Conservation (phyloP, 1,284 basidiomycete species). For the Pholiota adiposa region DNA sequence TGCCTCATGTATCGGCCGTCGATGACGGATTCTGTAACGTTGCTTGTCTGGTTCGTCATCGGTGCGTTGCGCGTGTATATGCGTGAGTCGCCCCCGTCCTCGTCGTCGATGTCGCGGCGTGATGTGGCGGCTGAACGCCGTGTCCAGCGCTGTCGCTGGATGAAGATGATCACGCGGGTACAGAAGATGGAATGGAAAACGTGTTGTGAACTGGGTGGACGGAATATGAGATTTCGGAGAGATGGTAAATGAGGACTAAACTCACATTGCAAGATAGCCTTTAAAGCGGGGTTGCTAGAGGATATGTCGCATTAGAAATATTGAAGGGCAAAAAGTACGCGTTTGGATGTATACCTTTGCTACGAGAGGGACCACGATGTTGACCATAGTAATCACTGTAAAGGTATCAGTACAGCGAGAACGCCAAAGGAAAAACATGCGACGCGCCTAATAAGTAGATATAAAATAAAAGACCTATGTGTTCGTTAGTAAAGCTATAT, state of each 20-base stretch:
- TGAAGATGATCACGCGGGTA: constrained; percentile 44
- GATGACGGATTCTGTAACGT: not conserved
- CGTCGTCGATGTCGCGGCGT: constrained; percentile 17
- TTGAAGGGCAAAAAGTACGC: not conserved
- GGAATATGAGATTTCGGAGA: not conserved
- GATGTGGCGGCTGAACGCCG: constrained; percentile 22
- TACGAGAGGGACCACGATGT: constrained; percentile 41
- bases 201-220: constrained; percentile 41
- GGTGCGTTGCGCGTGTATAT: not conserved
- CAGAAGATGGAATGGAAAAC: constrained; percentile 47
- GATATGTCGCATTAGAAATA: not conserved
- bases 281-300: not conserved
- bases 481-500: not conserved
- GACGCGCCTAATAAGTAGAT: constrained; percentile 30
- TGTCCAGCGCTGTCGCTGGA: constrained; percentile 33
- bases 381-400: constrained; percentile 43
- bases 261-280: constrained; percentile 36
- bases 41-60: not conserved
- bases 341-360: constrained; percentile 39
- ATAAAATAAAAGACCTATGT: constrained; percentile 44
- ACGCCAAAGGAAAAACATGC: not conserved
- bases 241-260: not conserved
- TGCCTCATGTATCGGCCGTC: not conserved
- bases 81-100: constrained; percentile 15
- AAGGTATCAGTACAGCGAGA: not conserved